A percentile compares a stretch with the other conserved stretches of the same genome.
Conservation (phyloP, 345 rosid species). For the Murraya paniculata region DNA sequence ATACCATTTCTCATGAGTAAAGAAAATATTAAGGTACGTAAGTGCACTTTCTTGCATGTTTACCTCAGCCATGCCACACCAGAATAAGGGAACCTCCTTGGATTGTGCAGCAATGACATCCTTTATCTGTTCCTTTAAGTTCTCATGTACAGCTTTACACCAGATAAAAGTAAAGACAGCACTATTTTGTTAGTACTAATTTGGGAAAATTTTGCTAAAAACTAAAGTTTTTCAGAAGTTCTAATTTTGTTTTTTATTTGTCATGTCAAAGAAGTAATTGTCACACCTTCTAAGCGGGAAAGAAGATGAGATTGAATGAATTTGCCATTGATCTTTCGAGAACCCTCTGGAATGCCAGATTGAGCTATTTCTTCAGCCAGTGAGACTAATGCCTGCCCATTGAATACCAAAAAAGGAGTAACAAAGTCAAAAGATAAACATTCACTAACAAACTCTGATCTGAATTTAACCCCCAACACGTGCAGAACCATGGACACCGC, state of each 20-base stretch:
- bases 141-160: constrained; percentile 51
- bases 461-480: neutral
- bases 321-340: constrained; percentile 85
- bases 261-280: neutral
- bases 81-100: constrained; percentile 66
- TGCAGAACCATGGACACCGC: neutral
- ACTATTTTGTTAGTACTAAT: neutral
- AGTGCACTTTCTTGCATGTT: constrained; percentile 4
- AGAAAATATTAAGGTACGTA: neutral
- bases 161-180: constrained; percentile 1
- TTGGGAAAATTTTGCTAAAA: neutral
- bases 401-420: neutral
- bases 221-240: neutral
- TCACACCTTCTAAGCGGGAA: constrained; percentile 63
- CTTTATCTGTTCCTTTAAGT: constrained; percentile 66
- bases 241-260: neutral
- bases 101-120: constrained; percentile 63
- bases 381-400: constrained; percentile 55
- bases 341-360: constrained; percentile 57
- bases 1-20: neutral
- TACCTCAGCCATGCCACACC: constrained; percentile 96
- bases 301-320: constrained; percentile 83
- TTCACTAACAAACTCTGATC: neutral
- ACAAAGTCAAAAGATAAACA: neutral
- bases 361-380: constrained; percentile 76